Conservation (phyloP, 1,284 basidiomycete genomes). For the Ceratobasidium sp. region DNA sequence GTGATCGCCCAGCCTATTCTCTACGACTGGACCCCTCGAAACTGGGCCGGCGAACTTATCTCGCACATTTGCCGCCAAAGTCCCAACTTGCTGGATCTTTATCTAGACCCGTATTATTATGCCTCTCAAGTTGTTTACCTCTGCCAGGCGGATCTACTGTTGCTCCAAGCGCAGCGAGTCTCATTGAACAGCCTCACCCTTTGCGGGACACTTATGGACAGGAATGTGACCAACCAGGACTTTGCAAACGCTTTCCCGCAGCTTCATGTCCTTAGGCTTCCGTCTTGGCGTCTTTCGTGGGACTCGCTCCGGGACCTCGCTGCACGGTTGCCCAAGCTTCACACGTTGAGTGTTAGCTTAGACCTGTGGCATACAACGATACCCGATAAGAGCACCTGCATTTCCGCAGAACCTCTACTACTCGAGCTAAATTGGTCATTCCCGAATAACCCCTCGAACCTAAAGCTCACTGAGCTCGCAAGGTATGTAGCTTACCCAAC, state of each 20-base stretch:
- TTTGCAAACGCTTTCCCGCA: conserved; percentile 30
- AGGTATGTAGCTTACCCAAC: background rate
- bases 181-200: conserved; percentile 21
- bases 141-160: conserved; percentile 2
- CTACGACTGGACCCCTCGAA: conserved; percentile 37
- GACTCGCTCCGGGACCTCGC: conserved; percentile 19
- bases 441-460: background rate
- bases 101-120: conserved; percentile 40
- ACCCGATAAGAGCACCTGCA: background rate
- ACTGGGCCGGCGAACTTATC: conserved; percentile 41
- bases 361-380: conserved; percentile 28
- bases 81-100: conserved; percentile 18
- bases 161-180: conserved; percentile 13
- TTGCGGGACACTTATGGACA: conserved; percentile 29
- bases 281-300: conserved; percentile 38
- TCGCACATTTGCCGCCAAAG: conserved; percentile 37
- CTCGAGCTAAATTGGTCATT: conserved; percentile 28
- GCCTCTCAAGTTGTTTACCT: conserved; percentile 38
- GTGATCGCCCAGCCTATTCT: conserved; percentile 39
- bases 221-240: conserved; percentile 21
- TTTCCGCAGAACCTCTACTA: background rate
- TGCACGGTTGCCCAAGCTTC: conserved; percentile 17
- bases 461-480: conserved; percentile 11
- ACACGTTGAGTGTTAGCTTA: conserved; percentile 30
- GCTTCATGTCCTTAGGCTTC: conserved; percentile 22